phyloP scores from a whole-genome alignment of 345 rosid genomes.

The Geranium rotundifolium region DNA sequence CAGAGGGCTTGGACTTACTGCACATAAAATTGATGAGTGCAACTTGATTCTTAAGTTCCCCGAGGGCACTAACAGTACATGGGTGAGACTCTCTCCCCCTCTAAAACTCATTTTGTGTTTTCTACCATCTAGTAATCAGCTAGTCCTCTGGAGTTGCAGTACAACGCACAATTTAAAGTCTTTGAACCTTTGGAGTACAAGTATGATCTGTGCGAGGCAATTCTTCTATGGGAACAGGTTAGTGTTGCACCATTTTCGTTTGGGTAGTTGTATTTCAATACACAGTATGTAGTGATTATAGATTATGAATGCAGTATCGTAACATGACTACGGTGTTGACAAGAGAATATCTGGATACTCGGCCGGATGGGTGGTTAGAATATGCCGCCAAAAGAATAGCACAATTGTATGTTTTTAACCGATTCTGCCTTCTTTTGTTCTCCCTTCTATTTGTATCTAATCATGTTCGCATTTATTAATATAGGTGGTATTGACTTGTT shows the following conservation, averaged over 20 bases:
- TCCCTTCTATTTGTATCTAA: not conserved
- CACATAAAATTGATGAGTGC: constrained; percentile 64
- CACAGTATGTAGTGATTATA: constrained; percentile 15
- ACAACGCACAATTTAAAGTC: constrained; percentile 70
- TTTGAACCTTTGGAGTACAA: constrained; percentile 84
- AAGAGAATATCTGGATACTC: constrained; percentile 82
- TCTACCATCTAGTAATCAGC: constrained; percentile 2
- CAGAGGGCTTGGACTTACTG: constrained; percentile 85
- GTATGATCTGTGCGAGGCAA: constrained; percentile 78
- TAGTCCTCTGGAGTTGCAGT: constrained; percentile 35
- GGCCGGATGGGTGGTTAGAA: constrained; percentile 91
- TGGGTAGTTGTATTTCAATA: constrained; percentile 3
- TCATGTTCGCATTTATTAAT: constrained; percentile 1
- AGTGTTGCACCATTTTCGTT: constrained; percentile 8
- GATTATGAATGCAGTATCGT: constrained; percentile 55
- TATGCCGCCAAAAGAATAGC: constrained; percentile 93
- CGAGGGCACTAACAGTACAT: constrained; percentile 85
- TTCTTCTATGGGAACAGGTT: constrained; percentile 97
- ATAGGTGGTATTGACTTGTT: not conserved
- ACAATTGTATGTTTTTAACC: constrained; percentile 48
- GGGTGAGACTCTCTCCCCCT: constrained; percentile 39
- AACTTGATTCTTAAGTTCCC: constrained; percentile 81
- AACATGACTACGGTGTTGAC: constrained; percentile 96
- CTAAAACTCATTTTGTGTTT: not conserved
- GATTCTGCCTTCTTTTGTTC: not conserved